Evolutionary conservation across 805 yeast genomes (phyloP), one percentile per base, ranked within the genome.

Genomic region (Starmerella riodocensis): DNA sequence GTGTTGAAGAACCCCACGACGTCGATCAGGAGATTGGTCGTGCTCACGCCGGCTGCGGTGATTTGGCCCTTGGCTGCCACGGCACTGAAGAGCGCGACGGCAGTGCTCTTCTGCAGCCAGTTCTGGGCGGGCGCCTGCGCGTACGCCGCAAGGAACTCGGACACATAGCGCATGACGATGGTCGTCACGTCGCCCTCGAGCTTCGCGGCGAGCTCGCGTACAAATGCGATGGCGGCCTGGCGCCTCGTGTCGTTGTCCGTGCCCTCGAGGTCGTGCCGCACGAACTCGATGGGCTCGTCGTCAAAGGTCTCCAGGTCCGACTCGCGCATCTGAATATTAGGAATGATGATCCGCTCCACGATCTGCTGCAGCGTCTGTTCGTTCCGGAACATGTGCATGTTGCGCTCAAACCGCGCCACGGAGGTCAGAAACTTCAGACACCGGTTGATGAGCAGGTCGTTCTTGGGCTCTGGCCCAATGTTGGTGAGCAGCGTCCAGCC

Each of bases 281-380:
- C 86, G 56, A 70, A 91, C 53, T 83, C 93, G 39, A 91, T 78
- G 27, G 98, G 98, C 56, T 91, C 98, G 60, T 91, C 98, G 60
- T 91, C 98, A 58, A 91, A 88, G 45, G 78, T 60, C 59, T 93
- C 98, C 53, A 83, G 84, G 56, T 91, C 99, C 2, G 79, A 68
- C 41, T 80, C 88, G 53, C 97, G 74, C 43, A 91, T 69, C 9
- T 76, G 71, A 51, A 86, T 75, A 57, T 91, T 91, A 28, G 98
- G 98, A 46, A 91, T 66, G 37, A 91, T 75, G 47, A 91, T 79
- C 50, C 80, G 78, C 52, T 79, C 82, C 4, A 86, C 73, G 35
- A 91, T 71, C 55, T 80, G 85, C 48, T 74, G 73, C 52, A 91
- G 62, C 1, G 78, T 73, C 29, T 69, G 70, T 26, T 72, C 76